A percentile compares a stretch with the other conserved stretches of the same genome.
phyloP scores from a whole-genome alignment of 768 basidiomycete species.

The Strobilomyces dryophilus region DNA sequence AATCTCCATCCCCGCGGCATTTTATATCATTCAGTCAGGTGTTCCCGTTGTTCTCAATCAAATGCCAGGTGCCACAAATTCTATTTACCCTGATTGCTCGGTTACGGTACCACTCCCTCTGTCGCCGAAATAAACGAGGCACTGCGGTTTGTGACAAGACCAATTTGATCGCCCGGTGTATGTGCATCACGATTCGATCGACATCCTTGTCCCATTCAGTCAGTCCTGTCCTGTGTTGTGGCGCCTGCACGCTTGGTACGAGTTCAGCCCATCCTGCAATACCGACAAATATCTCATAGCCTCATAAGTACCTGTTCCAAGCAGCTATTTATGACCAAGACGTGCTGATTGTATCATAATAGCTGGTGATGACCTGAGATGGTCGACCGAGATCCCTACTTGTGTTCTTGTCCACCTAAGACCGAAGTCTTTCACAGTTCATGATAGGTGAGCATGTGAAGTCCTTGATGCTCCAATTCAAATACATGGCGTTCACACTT shows the following conservation, averaged over 20 bases:
- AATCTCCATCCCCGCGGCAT: conserved; percentile 32
- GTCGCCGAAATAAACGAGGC: conserved; percentile 10
- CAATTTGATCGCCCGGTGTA: conserved; percentile 18
- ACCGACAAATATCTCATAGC: neutral
- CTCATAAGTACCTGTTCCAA: conserved; percentile 3
- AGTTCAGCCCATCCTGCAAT: conserved; percentile 1
- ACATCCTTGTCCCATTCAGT: conserved; percentile 13
- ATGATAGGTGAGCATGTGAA: conserved; percentile 16
- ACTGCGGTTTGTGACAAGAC: conserved; percentile 25
- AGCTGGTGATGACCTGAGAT: conserved; percentile 3
- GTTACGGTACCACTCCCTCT: neutral
- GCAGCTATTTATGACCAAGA: conserved; percentile 1
- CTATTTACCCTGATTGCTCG: conserved; percentile 5
- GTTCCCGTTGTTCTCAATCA: conserved; percentile 12
- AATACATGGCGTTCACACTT: conserved; percentile 8
- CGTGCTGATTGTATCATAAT: neutral
- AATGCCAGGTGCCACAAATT: conserved; percentile 12
- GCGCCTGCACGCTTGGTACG: conserved; percentile 21
- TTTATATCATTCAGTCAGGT: conserved; percentile 16
- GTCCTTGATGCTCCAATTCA: conserved; percentile 7
- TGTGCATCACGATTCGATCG: conserved; percentile 23
- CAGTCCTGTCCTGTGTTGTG: conserved; percentile 19
- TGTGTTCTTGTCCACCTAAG: conserved; percentile 13
- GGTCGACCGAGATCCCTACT: conserved; percentile 3
- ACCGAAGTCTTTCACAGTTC: conserved; percentile 20